Evolutionary conservation across 352 stramenopile species (phyloP).

Genomic region (Pythium utonaiense): DNA sequence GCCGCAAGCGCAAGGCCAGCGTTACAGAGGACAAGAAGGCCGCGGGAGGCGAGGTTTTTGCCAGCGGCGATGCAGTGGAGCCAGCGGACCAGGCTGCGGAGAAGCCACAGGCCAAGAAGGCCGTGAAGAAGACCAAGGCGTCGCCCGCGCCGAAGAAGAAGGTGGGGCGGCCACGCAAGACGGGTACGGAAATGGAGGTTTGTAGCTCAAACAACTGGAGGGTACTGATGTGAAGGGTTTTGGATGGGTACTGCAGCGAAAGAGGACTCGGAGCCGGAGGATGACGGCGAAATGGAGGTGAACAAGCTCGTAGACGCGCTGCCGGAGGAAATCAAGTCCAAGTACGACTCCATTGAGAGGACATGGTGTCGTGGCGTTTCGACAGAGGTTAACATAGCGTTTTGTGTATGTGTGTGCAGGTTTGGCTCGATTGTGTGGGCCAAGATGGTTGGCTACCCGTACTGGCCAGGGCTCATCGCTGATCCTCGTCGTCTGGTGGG

Average conservation of each 20-base stretch:
- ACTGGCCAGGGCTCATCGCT: slow-evolving; percentile 75
- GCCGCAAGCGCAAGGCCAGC: slow-evolving; percentile 27
- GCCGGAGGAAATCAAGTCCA: slow-evolving; percentile 50
- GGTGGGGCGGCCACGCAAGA: slow-evolving; percentile 46
- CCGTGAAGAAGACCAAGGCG: slow-evolving; percentile 15
- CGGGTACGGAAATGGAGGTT: slow-evolving; percentile 8
- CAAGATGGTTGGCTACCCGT: slow-evolving; percentile 81
- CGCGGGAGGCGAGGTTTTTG: neutral
- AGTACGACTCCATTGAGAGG: slow-evolving; percentile 25
- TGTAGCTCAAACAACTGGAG: neutral
- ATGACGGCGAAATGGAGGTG: slow-evolving; percentile 30
- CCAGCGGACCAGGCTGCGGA: slow-evolving; percentile 23
- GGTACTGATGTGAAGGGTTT: too few relatives aligned
- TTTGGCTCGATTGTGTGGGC: slow-evolving; percentile 79
- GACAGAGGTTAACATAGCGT: neutral
- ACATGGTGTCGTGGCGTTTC: neutral
- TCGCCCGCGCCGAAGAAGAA: slow-evolving; percentile 25
- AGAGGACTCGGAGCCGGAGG: slow-evolving; percentile 39
- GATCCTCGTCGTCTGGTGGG: slow-evolving; percentile 46
- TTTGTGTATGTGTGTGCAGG: slow-evolving; percentile 19
- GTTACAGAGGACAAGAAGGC: slow-evolving; percentile 21
- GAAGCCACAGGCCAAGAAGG: slow-evolving; percentile 16
- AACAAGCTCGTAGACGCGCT: slow-evolving; percentile 42
- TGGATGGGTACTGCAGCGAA: slow-evolving; percentile 21
- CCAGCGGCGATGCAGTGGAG: neutral